Evolutionary conservation across 2,329 filamentous ascomycete genomes (phyloP).

Genomic region (Neocucurbitaria cava): DNA sequence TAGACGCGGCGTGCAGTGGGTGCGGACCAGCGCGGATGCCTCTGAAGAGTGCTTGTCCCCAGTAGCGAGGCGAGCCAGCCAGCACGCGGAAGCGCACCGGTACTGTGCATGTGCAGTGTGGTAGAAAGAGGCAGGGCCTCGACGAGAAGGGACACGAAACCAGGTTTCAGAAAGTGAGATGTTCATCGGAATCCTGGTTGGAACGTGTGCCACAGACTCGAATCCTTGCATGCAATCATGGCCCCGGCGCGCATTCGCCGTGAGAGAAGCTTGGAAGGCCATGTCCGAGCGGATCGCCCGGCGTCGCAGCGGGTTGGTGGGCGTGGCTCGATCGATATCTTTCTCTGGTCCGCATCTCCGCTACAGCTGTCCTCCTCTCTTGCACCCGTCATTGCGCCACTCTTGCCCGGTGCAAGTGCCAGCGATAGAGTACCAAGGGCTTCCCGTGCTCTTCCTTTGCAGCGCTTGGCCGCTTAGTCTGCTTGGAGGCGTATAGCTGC

Average conservation of each 20-base stretch:
- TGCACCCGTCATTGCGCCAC: background rate
- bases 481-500: conserved; percentile 1
- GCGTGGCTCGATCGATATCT: background rate
- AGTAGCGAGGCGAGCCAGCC: conserved; percentile 1
- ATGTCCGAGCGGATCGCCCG: conserved; percentile 7
- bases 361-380: background rate
- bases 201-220: background rate
- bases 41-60: background rate
- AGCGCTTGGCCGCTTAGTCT: background rate
- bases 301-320: conserved; percentile 7
- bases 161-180: conserved; percentile 6
- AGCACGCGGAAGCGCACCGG: background rate
- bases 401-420: background rate
- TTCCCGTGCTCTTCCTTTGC: background rate
- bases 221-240: conserved; percentile 11
- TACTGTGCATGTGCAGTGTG: too few species aligned
- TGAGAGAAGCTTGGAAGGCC: conserved; percentile 3
- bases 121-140: conserved; percentile 6
- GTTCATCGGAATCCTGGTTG: conserved; percentile 1
- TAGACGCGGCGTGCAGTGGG: background rate
- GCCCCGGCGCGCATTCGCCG: conserved; percentile 4
- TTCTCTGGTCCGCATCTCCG: background rate
- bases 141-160: background rate
- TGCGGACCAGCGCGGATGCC: background rate
- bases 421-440: background rate